Evolutionary conservation across 768 basidiomycete species (phyloP).

Genomic region (Leccinum imitatum): DNA sequence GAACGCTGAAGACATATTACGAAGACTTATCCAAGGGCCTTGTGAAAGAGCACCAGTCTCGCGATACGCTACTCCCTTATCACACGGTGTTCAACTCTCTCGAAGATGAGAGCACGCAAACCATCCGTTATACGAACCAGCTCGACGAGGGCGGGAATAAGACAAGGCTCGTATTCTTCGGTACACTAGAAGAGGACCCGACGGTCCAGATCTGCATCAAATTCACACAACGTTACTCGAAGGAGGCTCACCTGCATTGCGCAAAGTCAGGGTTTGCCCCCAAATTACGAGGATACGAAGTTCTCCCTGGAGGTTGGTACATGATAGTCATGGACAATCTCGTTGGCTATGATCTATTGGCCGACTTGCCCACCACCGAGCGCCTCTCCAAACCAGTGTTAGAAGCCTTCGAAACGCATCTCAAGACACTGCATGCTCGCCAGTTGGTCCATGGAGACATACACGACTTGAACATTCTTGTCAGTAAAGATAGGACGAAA

Average conservation of each 20-base stretch:
- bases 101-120: not conserved
- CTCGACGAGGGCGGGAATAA: not conserved
- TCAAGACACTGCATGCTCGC: not conserved
- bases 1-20: too few species aligned
- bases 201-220: not conserved
- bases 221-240: not conserved
- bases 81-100: too few species aligned
- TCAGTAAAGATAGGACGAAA: not conserved
- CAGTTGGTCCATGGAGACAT: not conserved
- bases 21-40: too few species aligned
- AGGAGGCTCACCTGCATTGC: not conserved
- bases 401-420: accelerated
- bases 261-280: not conserved
- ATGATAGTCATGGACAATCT: not conserved
- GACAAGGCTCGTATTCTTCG: not conserved
- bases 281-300: not conserved
- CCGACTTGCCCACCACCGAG: not conserved
- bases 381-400: not conserved
- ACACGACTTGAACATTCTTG: not conserved
- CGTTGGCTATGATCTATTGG: not conserved
- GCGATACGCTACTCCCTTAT: too few species aligned
- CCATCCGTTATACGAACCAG: not conserved
- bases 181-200: not conserved
- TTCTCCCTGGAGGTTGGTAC: not conserved
- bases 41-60: too few species aligned